phyloP scores from a whole-genome alignment of 345 rosid species.

The Eucalyptus rudis region DNA sequence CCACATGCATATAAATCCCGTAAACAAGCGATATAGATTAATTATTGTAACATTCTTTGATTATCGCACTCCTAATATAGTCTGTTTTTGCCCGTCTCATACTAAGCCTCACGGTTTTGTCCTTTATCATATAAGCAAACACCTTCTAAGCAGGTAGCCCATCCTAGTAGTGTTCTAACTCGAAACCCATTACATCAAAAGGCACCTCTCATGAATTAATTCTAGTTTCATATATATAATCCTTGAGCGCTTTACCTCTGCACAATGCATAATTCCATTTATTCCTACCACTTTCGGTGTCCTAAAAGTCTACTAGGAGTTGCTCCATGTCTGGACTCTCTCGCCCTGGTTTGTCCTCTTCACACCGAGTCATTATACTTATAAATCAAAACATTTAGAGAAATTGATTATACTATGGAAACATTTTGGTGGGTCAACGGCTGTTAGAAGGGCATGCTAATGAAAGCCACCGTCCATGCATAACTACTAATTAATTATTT shows the following conservation, averaged over 20 bases:
- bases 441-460: neutral
- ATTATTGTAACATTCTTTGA: neutral
- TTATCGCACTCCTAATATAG: rapidly evolving
- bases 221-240: neutral
- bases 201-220: rapidly evolving
- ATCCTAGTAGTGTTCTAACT: neutral
- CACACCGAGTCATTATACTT: neutral
- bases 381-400: neutral
- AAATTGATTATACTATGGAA: neutral
- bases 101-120: rapidly evolving
- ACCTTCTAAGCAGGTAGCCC: neutral
- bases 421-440: neutral
- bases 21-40: neutral
- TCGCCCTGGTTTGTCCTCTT: neutral
- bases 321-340: neutral
- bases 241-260: neutral
- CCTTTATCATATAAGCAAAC: neutral
- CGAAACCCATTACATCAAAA: neutral
- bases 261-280: rapidly evolving
- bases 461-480: neutral
- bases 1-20: neutral
- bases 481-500: neutral
- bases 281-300: neutral
- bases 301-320: neutral
- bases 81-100: neutral